Percentiles rank a stretch among this genome's conserved stretches.
Evolutionary conservation across 257 asterid species (phyloP).

Genomic region (Solanum pennellii): DNA sequence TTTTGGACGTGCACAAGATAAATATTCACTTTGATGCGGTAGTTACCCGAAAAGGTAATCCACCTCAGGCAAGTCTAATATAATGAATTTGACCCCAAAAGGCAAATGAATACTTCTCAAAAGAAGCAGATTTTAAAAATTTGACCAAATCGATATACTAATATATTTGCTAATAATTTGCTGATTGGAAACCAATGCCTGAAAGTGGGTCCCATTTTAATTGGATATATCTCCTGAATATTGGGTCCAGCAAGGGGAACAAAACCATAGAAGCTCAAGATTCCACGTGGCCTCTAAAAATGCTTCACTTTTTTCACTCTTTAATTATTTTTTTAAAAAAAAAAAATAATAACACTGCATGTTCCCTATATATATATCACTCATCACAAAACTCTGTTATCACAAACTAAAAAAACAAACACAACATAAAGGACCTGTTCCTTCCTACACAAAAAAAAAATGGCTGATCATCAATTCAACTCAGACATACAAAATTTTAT

Average conservation of each 20-base stretch:
- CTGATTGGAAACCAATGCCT: not conserved
- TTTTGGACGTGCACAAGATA: no score
- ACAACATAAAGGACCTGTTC: not conserved
- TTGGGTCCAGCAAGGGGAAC: conserved; percentile 25
- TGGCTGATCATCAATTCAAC: conserved; percentile 28
- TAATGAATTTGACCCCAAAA: no score
- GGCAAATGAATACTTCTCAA: not conserved
- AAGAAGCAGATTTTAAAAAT: no score
- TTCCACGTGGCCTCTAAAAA: conserved; percentile 32
- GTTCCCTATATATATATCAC: not conserved
- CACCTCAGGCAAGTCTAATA: no score
- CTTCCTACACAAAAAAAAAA: not conserved
- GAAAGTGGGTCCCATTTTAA: conserved; percentile 1
- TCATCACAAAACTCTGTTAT: not conserved
- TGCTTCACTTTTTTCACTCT: not conserved
- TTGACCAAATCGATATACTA: no score
- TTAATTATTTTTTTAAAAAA: not conserved
- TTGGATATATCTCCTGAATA: conserved; percentile 37
- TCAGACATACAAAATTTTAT: conserved; percentile 19
- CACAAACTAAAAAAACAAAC: not conserved
- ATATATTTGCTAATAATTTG: not conserved
- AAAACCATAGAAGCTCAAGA: conserved; percentile 14
- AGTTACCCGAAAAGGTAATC: fast-evolving
- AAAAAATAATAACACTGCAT: no score
- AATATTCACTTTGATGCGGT: no score